Evolutionary conservation across 1,139 yeast species (phyloP), one percentile per base, ranked within the genome.

Genomic region (Geotrichum citri-aurantii): DNA sequence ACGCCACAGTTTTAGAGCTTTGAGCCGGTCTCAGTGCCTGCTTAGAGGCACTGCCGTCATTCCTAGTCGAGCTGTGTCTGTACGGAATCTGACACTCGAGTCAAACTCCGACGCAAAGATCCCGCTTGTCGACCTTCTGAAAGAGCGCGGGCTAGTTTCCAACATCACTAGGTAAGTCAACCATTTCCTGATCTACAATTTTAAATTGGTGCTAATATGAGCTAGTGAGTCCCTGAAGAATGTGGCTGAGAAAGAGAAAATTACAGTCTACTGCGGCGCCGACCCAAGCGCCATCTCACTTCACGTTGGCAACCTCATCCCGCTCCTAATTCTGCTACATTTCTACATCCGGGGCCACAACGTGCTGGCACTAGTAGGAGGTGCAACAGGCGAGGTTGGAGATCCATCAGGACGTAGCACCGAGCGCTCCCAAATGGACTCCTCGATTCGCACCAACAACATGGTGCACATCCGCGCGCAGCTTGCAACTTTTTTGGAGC

Each of bases 381-480:
- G 98, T n/a, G 99, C 98, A 10, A 93, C 99, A 0, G 98, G 97
- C 2, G 82, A 83, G 17, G 96, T 93, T 1, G 99, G 99, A 5
- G 99, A 93, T 71, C 99, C 99, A 1, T 89, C 97, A 60, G 99
- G 99, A 0, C 79, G 97, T 65, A 75, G 79, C 1, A 82, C 91
- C 0, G 98, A 90, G 68, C 79, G 99, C 61, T 71, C 75, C 3
- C 77, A 74, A 11, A 78, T 92, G 75, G 84, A 77, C 14, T 77
- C 76, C 1, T 69, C 74, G 1, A 79, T 77, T 19, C 76, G 95
- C 57, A 66, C 75, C 46, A 72, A 72, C n/a, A 93, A 93, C 69
- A 83, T 88, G 14, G 65, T 65, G 0, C 73, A 75, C 19, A 89
- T 93, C 56, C 79, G 82, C 49, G 53, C 57, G 0, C 99, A 95